phyloP scores from a whole-genome alignment of 176 grass and related monocot species.

The Oryza glaberrima region DNA sequence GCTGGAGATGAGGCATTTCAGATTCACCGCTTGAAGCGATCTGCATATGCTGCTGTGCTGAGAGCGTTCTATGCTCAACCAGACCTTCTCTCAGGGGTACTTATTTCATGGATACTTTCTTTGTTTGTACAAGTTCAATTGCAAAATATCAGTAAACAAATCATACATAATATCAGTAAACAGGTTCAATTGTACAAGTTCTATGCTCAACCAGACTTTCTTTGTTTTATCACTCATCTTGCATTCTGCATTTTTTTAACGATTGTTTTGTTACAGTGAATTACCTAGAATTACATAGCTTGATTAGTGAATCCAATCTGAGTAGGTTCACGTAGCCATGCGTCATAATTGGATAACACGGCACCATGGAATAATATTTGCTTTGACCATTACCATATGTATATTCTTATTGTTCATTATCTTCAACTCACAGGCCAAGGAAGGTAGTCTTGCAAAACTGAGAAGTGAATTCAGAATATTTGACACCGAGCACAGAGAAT shows the following conservation, averaged over 20 bases:
- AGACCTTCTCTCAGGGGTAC: constrained; percentile 69
- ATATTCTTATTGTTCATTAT: constrained; percentile 21
- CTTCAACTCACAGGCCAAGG: constrained; percentile 42
- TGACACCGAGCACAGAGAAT: constrained; percentile 61
- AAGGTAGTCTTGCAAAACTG: constrained; percentile 54
- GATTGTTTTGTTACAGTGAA: background rate
- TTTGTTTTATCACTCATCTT: background rate
- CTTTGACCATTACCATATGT: background rate
- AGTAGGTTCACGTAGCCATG: background rate
- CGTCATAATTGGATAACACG: background rate
- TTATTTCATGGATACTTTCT: background rate
- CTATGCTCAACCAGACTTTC: too few species aligned
- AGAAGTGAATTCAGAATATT: constrained; percentile 73
- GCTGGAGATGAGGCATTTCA: constrained; percentile 47
- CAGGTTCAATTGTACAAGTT: too few species aligned
- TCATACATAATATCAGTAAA: background rate
- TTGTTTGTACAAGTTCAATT: constrained; percentile 27
- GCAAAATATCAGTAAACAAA: background rate
- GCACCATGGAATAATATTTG: background rate
- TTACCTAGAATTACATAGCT: background rate
- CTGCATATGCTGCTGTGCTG: constrained; percentile 67
- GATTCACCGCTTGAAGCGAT: constrained; percentile 61
- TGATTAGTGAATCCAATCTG: background rate
- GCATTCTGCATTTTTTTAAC: background rate
- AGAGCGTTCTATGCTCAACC: constrained; percentile 67